phyloP scores from a whole-genome alignment of 805 yeast genomes.

The Barnettozyma populi region DNA sequence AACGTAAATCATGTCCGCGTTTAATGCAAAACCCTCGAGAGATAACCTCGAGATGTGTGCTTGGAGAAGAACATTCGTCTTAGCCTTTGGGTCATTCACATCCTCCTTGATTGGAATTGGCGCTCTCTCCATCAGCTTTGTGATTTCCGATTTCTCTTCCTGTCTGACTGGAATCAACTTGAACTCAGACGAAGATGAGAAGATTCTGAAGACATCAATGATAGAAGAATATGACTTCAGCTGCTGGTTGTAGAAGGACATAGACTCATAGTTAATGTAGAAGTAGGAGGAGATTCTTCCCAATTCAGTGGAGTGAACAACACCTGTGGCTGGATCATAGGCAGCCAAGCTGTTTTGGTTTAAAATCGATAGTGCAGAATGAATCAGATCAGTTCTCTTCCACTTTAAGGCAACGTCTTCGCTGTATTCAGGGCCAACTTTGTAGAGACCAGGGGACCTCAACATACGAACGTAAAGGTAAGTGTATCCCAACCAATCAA shows the following conservation, averaged over 20 bases:
- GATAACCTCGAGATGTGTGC: conserved; percentile 74
- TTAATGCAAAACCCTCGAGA: conserved; percentile 83
- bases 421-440: conserved; percentile 61
- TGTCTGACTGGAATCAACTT: conserved; percentile 75
- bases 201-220: conserved; percentile 71
- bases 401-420: conserved; percentile 42
- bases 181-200: conserved; percentile 82
- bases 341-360: conserved; percentile 50
- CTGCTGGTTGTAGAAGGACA: conserved; percentile 56
- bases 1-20: conserved; percentile 89
- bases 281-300: conserved; percentile 85
- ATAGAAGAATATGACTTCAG: conserved; percentile 61
- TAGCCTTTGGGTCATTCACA: conserved; percentile 65
- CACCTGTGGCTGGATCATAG: conserved; percentile 48
- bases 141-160: conserved; percentile 76
- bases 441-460: conserved; percentile 66
- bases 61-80: conserved; percentile 75
- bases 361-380: conserved; percentile 66
- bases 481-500: conserved; percentile 73
- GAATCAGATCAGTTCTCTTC: conserved; percentile 62
- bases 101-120: conserved; percentile 85
- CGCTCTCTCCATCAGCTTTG: conserved; percentile 59
- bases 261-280: conserved; percentile 73
- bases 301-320: conserved; percentile 54
- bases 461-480: conserved; percentile 78